phyloP scores from a whole-genome alignment of 805 yeast genomes.

The Nematodospora valgi region DNA sequence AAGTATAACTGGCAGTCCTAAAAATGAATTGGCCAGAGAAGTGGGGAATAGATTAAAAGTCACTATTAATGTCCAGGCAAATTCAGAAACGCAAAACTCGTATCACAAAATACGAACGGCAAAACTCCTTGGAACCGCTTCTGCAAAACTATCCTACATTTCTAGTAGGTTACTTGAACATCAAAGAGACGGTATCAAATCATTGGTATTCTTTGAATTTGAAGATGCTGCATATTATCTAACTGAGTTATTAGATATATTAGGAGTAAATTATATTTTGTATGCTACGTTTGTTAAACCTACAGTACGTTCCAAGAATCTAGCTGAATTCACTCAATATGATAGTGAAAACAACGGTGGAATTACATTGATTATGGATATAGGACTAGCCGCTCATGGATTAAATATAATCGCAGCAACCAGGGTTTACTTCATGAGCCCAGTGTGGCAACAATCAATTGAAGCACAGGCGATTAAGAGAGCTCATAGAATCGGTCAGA shows the following conservation, averaged over 20 bases:
- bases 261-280: slow-evolving; percentile 58
- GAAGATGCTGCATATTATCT: slow-evolving; percentile 69
- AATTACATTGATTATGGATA: slow-evolving; percentile 60
- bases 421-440: slow-evolving; percentile 64
- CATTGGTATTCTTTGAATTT: slow-evolving; percentile 65
- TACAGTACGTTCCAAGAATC: slow-evolving; percentile 47
- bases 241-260: slow-evolving; percentile 58
- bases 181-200: slow-evolving; percentile 44
- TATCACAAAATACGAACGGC: slow-evolving; percentile 24
- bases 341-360: slow-evolving; percentile 38
- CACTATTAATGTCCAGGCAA: no score
- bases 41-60: slow-evolving; percentile 12
- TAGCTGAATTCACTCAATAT: slow-evolving; percentile 47
- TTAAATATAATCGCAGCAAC: slow-evolving; percentile 66
- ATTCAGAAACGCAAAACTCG: no score
- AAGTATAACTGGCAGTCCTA: no score
- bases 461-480: slow-evolving; percentile 78
- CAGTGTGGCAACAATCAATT: slow-evolving; percentile 65
- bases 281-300: slow-evolving; percentile 60
- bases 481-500: slow-evolving; percentile 75
- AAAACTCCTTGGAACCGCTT: slow-evolving; percentile 55
- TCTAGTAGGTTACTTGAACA: slow-evolving; percentile 53
- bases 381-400: slow-evolving; percentile 67
- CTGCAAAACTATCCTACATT: slow-evolving; percentile 61
- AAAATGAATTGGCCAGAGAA: no score